Evolutionary conservation across 129 eudicot species (phyloP).

Genomic region (Glebionis coronaria): DNA sequence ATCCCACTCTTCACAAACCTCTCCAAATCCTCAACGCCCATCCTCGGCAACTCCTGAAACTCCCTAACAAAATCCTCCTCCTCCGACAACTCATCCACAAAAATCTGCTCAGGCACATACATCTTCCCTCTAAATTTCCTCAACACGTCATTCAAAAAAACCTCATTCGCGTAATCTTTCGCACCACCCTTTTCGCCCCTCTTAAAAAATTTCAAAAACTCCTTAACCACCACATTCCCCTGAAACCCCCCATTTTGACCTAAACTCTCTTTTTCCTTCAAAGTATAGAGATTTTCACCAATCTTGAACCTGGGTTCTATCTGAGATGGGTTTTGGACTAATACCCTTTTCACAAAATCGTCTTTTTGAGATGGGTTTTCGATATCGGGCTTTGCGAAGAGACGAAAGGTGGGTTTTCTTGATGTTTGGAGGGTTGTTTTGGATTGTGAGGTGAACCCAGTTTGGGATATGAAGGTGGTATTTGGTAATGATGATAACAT

Average conservation of each 20-base stretch:
- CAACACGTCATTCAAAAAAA: conserved; percentile 75
- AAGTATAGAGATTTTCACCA: conserved; percentile 65
- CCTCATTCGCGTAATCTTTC: conserved; percentile 36
- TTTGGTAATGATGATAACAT: too few species aligned
- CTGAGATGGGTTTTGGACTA: conserved; percentile 80
- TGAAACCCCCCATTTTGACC: conserved; percentile 21
- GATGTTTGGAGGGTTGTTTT: too few species aligned
- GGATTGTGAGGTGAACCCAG: too few species aligned
- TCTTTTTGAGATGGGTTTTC: conserved; percentile 26
- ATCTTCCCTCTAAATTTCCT: conserved; percentile 88
- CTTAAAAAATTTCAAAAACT: conserved; percentile 26
- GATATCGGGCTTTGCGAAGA: too few species aligned
- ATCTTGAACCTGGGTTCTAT: conserved; percentile 65
- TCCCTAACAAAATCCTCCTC: conserved; percentile 62
- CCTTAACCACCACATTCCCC: conserved; percentile 20
- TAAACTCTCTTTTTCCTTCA: conserved; percentile 51
- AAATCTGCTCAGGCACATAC: conserved; percentile 87
- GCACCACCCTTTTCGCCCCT: conserved; percentile 31
- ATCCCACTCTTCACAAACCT: conserved; percentile 44
- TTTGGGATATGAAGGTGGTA: too few species aligned
- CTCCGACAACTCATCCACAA: conserved; percentile 57
- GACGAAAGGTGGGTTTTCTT: too few species aligned
- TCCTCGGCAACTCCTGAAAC: conserved; percentile 54
- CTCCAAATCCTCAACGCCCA: conserved; percentile 56
- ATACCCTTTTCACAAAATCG: conserved; percentile 79